These are phyloP conservation scores for Colletotrichum orchidophilum DNA, from an alignment of 2,329 filamentous ascomycete species.

Conservation along the genomic window DNA sequence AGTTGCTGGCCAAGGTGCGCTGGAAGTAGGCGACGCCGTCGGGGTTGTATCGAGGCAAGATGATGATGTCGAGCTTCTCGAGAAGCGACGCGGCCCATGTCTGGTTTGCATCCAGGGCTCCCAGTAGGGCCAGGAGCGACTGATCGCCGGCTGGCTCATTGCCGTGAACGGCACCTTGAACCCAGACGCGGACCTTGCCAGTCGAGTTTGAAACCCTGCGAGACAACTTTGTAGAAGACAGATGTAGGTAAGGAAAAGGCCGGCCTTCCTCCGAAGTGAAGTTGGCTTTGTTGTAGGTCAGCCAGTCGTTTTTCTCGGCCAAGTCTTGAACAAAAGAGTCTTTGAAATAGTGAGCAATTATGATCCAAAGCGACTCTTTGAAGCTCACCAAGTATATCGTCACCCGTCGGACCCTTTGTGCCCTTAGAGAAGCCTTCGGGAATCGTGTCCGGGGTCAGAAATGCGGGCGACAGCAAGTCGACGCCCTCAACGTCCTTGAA, in stretches of 20 bases:
- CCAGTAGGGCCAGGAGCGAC: conserved; percentile 42
- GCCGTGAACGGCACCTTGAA: conserved; percentile 44
- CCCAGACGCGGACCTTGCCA: conserved; percentile 42
- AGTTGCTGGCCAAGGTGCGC: conserved; percentile 41
- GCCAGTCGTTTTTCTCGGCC: conserved; percentile 37
- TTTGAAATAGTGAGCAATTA: neutral
- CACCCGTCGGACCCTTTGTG: conserved; percentile 41
- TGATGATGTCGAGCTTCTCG: conserved; percentile 41
- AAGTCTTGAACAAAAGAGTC: conserved; percentile 37
- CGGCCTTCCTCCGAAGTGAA: conserved; percentile 39
- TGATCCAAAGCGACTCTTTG: too few relatives aligned
- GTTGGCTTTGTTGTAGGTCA: conserved; percentile 37
- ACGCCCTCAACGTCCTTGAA: conserved; percentile 33
- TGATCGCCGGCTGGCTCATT: conserved; percentile 47
- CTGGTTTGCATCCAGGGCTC: conserved; percentile 41
- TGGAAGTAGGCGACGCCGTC: conserved; percentile 48
- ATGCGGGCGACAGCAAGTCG: conserved; percentile 40
- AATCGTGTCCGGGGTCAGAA: conserved; percentile 36
- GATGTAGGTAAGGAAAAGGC: conserved; percentile 36
- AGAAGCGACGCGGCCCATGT: conserved; percentile 42
- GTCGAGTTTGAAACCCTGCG: conserved; percentile 28
- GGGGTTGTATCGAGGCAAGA: conserved; percentile 45
- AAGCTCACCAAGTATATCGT: conserved; percentile 23
- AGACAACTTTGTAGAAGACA: conserved; percentile 22
- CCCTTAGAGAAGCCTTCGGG: conserved; percentile 40